A percentile compares a stretch with the other conserved stretches of the same genome.
phyloP scores from a whole-genome alignment of 176 grass and related monocot species.

The Raddia distichophylla region DNA sequence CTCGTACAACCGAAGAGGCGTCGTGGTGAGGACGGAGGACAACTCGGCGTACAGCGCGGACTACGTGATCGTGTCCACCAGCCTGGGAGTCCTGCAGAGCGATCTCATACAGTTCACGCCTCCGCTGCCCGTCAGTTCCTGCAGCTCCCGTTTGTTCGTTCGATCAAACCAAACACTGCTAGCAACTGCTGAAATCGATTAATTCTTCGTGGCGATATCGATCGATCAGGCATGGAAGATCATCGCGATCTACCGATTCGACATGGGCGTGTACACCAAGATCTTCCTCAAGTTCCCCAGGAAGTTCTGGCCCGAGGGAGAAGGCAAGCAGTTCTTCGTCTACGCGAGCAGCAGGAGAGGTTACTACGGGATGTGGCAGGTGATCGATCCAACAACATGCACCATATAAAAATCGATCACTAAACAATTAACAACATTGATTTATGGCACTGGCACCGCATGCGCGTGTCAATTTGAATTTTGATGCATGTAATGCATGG shows the following conservation, averaged over 20 bases:
- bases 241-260: conserved; percentile 33
- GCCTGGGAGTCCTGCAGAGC: conserved; percentile 62
- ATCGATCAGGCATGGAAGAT: conserved; percentile 50
- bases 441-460: too few relatives aligned
- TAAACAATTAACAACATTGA: neutral
- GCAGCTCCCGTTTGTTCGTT: neutral
- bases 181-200: too few relatives aligned
- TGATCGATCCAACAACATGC: neutral
- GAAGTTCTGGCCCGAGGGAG: conserved; percentile 57
- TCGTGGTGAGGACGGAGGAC: conserved; percentile 55
- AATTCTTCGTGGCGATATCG: too few relatives aligned
- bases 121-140: conserved; percentile 49
- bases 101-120: conserved; percentile 60
- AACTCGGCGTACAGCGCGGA: conserved; percentile 47
- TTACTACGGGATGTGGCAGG: conserved; percentile 67
- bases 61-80: conserved; percentile 54
- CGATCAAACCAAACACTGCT: neutral
- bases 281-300: conserved; percentile 74
- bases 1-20: neutral
- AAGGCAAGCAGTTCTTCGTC: conserved; percentile 64
- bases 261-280: conserved; percentile 67
- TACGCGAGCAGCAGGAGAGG: conserved; percentile 59
- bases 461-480: too few relatives aligned
- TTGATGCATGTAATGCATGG: too few relatives aligned
- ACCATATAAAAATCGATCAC: too few relatives aligned